phyloP scores from a whole-genome alignment of 139 green algal genomes.

The Chlamydomonas schloesseri region DNA sequence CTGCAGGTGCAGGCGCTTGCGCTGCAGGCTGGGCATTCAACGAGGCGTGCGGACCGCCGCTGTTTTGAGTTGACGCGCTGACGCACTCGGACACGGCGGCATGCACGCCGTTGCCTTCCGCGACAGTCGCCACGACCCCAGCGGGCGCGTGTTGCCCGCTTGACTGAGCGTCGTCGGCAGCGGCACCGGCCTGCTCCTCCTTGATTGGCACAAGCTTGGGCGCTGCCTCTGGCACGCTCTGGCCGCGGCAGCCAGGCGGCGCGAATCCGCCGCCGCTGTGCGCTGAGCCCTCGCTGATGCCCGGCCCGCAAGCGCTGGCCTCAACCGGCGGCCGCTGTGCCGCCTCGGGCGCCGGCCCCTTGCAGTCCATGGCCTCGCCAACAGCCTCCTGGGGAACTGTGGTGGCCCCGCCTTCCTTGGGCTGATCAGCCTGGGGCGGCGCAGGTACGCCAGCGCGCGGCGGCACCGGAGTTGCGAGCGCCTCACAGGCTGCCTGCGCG shows the following conservation, averaged over 20 bases:
- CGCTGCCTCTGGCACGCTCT: too few species aligned
- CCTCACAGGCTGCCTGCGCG: constrained; percentile 21
- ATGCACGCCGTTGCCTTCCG: too few species aligned
- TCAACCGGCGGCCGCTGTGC: too few species aligned
- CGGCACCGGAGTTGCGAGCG: constrained; percentile 1
- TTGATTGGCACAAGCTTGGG: too few species aligned
- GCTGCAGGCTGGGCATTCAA: too few species aligned
- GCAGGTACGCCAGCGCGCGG: too few species aligned
- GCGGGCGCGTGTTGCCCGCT: not conserved
- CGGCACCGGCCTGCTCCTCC: too few species aligned
- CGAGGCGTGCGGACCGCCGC: not conserved
- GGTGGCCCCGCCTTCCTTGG: too few species aligned
- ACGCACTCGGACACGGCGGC: not conserved
- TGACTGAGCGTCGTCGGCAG: not conserved
- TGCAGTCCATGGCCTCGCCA: not conserved
- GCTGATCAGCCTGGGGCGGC: too few species aligned
- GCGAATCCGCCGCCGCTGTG: not conserved
- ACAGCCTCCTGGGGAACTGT: not conserved
- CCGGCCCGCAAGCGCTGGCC: not conserved
- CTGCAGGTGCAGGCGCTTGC: too few species aligned
- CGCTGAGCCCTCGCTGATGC: not conserved
- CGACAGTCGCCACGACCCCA: not conserved
- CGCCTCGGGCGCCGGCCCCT: too few species aligned
- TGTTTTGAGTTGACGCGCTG: constrained; percentile 1
- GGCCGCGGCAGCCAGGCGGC: too few species aligned